Base-by-base conservation (phyloP, 2,329 filamentous ascomycete genomes). In the Claviceps maximensis region DNA sequence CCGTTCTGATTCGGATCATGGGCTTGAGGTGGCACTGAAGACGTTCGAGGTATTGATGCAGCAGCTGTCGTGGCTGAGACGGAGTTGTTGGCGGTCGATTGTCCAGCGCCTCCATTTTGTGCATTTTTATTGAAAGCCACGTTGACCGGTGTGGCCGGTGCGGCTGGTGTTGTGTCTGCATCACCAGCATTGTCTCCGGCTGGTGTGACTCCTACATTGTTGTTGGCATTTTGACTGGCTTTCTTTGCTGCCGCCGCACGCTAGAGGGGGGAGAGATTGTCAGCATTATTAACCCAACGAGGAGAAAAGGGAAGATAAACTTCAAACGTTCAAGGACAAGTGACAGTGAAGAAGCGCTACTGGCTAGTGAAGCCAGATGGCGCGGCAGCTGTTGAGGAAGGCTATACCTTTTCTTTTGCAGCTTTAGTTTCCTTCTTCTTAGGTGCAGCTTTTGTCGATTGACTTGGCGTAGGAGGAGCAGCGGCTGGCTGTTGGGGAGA, bases 401-500 rank as follows among this genome's bases (percentile, higher is more conserved):
- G 7, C 62, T 72, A 71, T 77, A 87, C 84, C 82, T 88, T 87
- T 54, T 70, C 74, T 67, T 84, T 86, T 5, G 78, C 73, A 56
- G 73, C 76, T 68, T 84, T 84, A 5, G 70, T 72, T 33, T 82
- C 80, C 73, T 88, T 87, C 77, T 91, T 91, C 68, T 88, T 89
- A 1, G 86, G 84, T 36, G 80, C 82, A 4, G 84, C 69, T 72
- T 91, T 91, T 63, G 82, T 84, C 1, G 74, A 67, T 63, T 88
- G 85, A 50, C 80, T 83, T 1, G 87, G 87, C 4, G 87, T 93
- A 1, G 87, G 87, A 1, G 87, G 87, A 38, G 84, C 84, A 7
- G 80, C 77, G 55, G 76, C 80, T 56, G 76, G 77, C 59, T 79
- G 77, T 60, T 83, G 81, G 25, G 81, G 82, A 19, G 81, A 83